Evolutionary conservation across 805 yeast genomes (phyloP).

Genomic region (Dipodascopsis tothii): DNA sequence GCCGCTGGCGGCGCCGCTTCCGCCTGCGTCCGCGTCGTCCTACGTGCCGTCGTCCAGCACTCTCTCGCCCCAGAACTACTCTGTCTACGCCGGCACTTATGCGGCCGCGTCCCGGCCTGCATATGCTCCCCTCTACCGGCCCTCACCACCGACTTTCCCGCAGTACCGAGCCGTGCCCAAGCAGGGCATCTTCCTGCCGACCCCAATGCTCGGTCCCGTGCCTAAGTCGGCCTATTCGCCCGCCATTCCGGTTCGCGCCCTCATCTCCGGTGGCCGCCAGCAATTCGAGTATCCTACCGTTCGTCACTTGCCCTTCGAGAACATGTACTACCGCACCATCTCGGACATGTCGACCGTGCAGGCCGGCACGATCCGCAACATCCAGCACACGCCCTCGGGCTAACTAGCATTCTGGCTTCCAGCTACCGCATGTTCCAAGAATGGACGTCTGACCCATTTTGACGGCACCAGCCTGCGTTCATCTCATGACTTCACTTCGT

Average conservation of each 20-base stretch:
- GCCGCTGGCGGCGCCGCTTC: too few species aligned
- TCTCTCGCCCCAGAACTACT: neutral
- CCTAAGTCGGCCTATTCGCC: neutral
- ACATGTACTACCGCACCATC: neutral
- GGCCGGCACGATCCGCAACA: neutral
- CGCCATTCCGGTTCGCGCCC: neutral
- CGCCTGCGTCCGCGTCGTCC: too few species aligned
- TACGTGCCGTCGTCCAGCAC: neutral
- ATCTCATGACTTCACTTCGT: too few species aligned
- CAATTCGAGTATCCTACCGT: neutral
- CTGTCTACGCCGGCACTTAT: too few species aligned
- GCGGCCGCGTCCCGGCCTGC: too few species aligned
- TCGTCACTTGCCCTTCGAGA: neutral
- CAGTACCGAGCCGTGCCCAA: neutral
- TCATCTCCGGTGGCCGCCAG: neutral
- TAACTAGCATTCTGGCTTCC: too few species aligned
- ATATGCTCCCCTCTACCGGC: neutral
- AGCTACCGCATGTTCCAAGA: too few species aligned
- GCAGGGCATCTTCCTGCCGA: neutral
- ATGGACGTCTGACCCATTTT: too few species aligned
- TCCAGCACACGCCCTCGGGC: neutral
- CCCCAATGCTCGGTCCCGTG: too few species aligned
- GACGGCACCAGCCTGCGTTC: too few species aligned
- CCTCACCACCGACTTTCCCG: neutral
- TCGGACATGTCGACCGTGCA: neutral